Evolutionary conservation across 108 stramenopile genomes (phyloP), one percentile per base, ranked within the genome.

Genomic region (Aurantiochytrium sp.): DNA sequence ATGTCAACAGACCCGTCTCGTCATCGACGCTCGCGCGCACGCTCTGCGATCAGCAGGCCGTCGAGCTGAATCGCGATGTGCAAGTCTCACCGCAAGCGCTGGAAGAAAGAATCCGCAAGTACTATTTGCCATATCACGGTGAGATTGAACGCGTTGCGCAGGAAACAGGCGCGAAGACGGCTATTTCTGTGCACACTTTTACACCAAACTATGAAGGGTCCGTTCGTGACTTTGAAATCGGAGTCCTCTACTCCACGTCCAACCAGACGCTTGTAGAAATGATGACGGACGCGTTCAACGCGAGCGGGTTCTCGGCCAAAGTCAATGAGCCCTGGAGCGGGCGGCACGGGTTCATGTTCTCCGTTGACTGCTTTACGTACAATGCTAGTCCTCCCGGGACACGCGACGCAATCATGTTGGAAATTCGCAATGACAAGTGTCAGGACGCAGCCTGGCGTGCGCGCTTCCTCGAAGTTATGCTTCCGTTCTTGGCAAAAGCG

Each of bases 341-440:
- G n/a, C 45, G n/a, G 6, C 49, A 83, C 51, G 76, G 76, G 6
- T 83, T 83, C 51, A 83, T 83, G 76, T 53, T 53, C 51, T 47
- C 76, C 51, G 76, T 83, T 12, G 76, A 83, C 76, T 83, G 76
- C 23, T 83, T 83, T 83, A 53, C 76, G 6, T 83, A 83, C 76
- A 83, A 83, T 5, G 45, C 76, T 12, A 21, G 23, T 35, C 6
- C 76, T 12, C 76, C 76, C 12, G 76, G 76, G 10, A 18, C 51
- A 6, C 76, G 76, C 76, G 28, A 53, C 51, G 76, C 76, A 12
- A 83, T 83, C 51, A 83, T 83, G 76, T 35, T 83, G 43, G 76
- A 83, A 23, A 53, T 83, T 3, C 76, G 76, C 4, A 83, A 83
- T 4, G 76, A 83, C 76, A 28, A 25, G 76, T 83, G 76, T 45